Conservation (phyloP, 1,284 basidiomycete genomes). For the Ganoderma meredithae region DNA sequence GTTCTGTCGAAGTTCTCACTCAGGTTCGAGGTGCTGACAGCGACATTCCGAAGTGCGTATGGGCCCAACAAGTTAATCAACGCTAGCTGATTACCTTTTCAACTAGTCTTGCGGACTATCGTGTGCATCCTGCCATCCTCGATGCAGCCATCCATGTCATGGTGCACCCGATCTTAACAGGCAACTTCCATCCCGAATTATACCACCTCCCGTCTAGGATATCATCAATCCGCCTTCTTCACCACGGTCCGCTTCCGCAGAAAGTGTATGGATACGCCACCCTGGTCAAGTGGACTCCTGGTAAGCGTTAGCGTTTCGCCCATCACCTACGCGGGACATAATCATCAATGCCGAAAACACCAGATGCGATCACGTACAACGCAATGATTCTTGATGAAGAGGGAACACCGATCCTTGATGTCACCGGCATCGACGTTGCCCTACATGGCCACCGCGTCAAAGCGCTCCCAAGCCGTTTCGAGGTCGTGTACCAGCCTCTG, state of each 20-base stretch:
- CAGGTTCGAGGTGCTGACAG: constrained; percentile 11
- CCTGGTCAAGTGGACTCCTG: constrained; percentile 37
- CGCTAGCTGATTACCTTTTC: background rate
- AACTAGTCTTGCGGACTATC: constrained; percentile 16
- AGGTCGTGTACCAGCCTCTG: constrained; percentile 22
- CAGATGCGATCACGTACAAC: constrained; percentile 30
- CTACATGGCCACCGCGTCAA: constrained; percentile 28
- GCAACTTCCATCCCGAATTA: constrained; percentile 29
- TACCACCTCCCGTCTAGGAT: constrained; percentile 42
- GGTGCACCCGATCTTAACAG: constrained; percentile 38
- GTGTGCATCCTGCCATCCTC: constrained; percentile 48
- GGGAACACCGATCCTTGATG: constrained; percentile 27
- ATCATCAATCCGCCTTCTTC: constrained; percentile 25
- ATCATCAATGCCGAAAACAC: background rate
- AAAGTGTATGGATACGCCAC: constrained; percentile 31
- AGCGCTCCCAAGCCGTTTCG: constrained; percentile 23
- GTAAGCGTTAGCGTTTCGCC: constrained; percentile 26
- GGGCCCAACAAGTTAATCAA: too few relatives aligned
- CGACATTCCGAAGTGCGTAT: constrained; percentile 30
- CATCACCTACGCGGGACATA: constrained; percentile 6
- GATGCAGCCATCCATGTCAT: constrained; percentile 44
- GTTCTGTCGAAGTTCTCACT: constrained; percentile 22
- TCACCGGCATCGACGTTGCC: constrained; percentile 30
- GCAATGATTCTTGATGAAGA: constrained; percentile 28
- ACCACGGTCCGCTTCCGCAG: constrained; percentile 26